Percentiles rank a stretch among this genome's conserved stretches.
Evolutionary conservation across 345 rosid species (phyloP).

Genomic region (Brassica juncea): DNA sequence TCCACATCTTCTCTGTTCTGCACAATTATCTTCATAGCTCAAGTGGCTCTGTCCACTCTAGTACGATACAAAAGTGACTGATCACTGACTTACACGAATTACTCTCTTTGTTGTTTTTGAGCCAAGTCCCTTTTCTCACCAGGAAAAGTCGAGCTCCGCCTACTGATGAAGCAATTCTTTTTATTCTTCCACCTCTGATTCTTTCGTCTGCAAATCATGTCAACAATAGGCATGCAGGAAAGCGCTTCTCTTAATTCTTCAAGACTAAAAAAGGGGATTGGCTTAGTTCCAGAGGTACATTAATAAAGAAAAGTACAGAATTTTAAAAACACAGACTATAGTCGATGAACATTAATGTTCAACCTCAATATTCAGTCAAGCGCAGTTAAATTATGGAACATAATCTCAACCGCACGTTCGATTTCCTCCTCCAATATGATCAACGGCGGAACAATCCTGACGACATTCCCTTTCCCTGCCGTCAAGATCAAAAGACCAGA

Average conservation of each 20-base stretch:
- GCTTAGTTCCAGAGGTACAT: not conserved
- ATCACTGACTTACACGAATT: not conserved
- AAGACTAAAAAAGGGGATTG: no score
- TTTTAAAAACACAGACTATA: not conserved
- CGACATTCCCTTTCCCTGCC: constrained; percentile 84
- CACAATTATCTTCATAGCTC: no score
- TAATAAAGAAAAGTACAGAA: not conserved
- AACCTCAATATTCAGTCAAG: constrained; percentile 29
- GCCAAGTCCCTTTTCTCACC: not conserved
- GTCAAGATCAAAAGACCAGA: constrained; percentile 70
- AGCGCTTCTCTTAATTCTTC: not conserved
- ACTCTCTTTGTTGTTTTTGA: not conserved
- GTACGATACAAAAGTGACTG: not conserved
- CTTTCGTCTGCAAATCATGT: not conserved
- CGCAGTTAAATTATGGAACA: constrained; percentile 38
- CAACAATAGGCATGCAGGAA: not conserved
- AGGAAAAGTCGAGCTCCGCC: no score
- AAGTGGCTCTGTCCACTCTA: no score
- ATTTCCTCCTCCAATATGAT: constrained; percentile 72
- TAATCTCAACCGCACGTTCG: constrained; percentile 61
- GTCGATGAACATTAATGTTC: not conserved
- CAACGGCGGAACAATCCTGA: constrained; percentile 58
- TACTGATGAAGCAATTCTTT: no score
- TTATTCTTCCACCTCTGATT: not conserved
- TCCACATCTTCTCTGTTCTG: no score